Base-by-base conservation (phyloP, 306 rosid genomes). In the Phaseolus lunatus region DNA sequence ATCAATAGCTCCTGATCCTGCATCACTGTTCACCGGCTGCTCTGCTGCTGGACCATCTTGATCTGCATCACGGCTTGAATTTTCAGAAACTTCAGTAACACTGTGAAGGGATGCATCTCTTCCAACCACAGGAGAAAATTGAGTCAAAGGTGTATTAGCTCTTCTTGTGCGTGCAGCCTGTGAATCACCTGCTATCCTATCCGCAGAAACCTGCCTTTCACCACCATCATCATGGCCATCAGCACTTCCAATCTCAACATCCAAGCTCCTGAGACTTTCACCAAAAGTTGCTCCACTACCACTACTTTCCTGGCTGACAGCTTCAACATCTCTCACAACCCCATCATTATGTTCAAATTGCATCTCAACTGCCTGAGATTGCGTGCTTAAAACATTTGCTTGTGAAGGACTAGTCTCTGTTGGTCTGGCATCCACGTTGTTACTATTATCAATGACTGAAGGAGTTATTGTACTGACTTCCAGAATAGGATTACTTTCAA, bases 271-370 rank as follows among this genome's bases (percentile, higher is more conserved):
- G 69, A 96, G 98, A 75, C 99, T 96, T 87, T 92, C 99, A 50
- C 99, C 99, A 82, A 96, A 80, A 75, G 99, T 96, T 70, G 99
- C 99, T 56, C 98, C 99, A 87, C 99, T 93, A 47, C 97, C 99
- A 80, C 97, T 84, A 84, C 99, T 96, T 88, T 87, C 99, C 85
- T 93, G 99, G 87, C 98, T 96, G 70, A 90, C 92, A 78, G 98
- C 99, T 88, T 96, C 99, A 70, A 93, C 96, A 85, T 96, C 99
- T 72, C 94, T 88, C 67, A 82, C 89, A 77, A 87, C 80, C 29
- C 89, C 87, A 57, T 93, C 99, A 86, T 78, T 88, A 75, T 90
- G 93, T 79, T 93, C 99, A 67, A 89, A 85, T 82, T 87, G 99
- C 92, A 95, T 91, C 83, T 92, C 98, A 88, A 82, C 88, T 61